Evolutionary conservation across 495 filamentous ascomycete genomes (phyloP).

Genomic region (Bacidia rubella): DNA sequence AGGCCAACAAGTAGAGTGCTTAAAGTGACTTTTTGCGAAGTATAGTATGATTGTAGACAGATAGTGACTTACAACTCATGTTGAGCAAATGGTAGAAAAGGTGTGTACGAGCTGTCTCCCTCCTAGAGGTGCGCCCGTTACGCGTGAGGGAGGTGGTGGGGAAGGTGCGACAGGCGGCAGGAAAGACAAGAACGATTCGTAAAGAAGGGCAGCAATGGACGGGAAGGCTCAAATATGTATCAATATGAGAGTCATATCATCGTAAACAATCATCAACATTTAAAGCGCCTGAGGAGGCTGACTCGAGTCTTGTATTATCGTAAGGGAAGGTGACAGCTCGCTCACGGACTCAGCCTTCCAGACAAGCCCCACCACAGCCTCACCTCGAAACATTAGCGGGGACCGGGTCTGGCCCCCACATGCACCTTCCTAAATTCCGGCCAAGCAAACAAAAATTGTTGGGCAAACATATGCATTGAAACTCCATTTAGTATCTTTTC

Average conservation of each 20-base stretch:
- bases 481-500: too few species aligned
- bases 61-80: background rate
- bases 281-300: background rate
- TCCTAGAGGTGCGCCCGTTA: background rate
- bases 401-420: background rate
- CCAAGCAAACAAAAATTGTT: too few species aligned
- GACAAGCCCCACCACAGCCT: constrained; percentile 3
- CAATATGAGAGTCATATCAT: too few species aligned
- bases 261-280: too few species aligned
- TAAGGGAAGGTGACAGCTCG: background rate
- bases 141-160: background rate
- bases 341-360: constrained; percentile 3
- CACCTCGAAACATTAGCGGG: background rate
- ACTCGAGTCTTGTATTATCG: background rate
- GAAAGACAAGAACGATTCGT: background rate
- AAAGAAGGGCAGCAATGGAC: too few species aligned
- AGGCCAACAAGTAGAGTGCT: background rate
- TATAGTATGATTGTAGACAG: background rate
- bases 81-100: too few species aligned
- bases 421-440: too few species aligned
- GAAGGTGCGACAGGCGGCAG: background rate
- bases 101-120: too few species aligned
- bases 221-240: too few species aligned
- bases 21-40: background rate
- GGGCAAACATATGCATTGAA: too few species aligned